Base-by-base conservation (phyloP, 495 filamentous ascomycete genomes). In the Stereocaulon alpinum region DNA sequence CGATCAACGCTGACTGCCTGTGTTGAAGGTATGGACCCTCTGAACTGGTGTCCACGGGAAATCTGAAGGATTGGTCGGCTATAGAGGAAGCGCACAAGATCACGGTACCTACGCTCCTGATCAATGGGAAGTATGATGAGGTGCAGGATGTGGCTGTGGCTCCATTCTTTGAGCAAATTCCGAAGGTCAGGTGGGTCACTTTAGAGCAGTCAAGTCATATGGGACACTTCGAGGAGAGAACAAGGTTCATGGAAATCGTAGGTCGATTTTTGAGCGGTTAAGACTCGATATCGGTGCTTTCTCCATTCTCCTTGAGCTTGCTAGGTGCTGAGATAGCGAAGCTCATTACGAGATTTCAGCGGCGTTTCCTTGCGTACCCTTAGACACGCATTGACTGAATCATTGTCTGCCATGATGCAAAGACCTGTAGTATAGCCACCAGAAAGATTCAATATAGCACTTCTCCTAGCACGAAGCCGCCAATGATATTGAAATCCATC, bases 111-210 rank as follows among this genome's bases (percentile, higher is more conserved):
- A 76, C 74, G 6, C 66, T 81, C 7, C 61, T 83, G 2, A 70
- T 77, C 27, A 81, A 83, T 55, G 79, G 79, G 3, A 60, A 68
- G 0, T 72, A 77, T 42, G 79, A 82, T 49, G 74, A 77, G 55
- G 74, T 73, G 2, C 71, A 74, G 52, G 78, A 80, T 58, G 65
- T 68, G 2, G 66, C 67, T 5, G 67, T 75, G 40, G 63, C 65
- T 52, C 73, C 77, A 0, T 81, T 73, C 64, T 80, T 79, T 51
- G 49, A 71, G 6, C 55, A 66, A 6, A 75, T 76, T 29, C 24
- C 61, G 11, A 75, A 74, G 22, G 74, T 74, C 14, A 77, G 72
- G 53, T 82, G 77, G 78, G 64, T 79, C 10, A 68, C 62, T 6
- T 66, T 78, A 18, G 69, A 69, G 6, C 62, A 72, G n/a, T 71